Percentiles rank a stretch among this genome's conserved stretches.
These are phyloP conservation scores for Penicillium goetzii DNA, from an alignment of 495 filamentous ascomycete genomes.

Conservation along the genomic window DNA sequence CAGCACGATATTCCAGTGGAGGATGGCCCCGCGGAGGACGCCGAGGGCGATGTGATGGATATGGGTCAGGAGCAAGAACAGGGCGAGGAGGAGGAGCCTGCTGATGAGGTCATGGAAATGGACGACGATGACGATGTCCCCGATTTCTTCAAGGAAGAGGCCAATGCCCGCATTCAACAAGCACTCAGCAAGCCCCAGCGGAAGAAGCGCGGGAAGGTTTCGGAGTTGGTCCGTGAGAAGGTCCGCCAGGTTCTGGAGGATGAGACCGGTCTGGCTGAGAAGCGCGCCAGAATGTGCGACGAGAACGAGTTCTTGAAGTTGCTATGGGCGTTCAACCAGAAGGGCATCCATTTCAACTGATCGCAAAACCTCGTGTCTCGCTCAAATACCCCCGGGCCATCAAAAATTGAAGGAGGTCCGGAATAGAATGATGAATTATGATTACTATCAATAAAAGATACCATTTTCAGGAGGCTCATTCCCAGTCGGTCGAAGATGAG, in stretches of 20 bases:
- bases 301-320: constrained; percentile 86
- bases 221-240: constrained; percentile 77
- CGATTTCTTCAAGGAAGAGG: constrained; percentile 76
- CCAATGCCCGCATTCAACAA: constrained; percentile 47
- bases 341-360: constrained; percentile 92
- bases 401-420: constrained; percentile 17
- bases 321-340: constrained; percentile 79
- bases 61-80: constrained; percentile 44
- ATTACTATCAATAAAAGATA: constrained; percentile 47
- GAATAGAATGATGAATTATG: constrained; percentile 39
- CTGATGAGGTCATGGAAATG: constrained; percentile 57
- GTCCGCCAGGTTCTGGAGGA: constrained; percentile 79
- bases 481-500: constrained; percentile 68
- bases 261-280: constrained; percentile 75
- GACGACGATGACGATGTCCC: constrained; percentile 68
- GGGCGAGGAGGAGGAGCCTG: constrained; percentile 44
- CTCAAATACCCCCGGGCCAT: constrained; percentile 14
- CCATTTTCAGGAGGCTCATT: constrained; percentile 45
- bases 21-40: constrained; percentile 60
- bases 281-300: constrained; percentile 81
- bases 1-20: constrained; percentile 78
- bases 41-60: constrained; percentile 47
- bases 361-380: constrained; percentile 12
- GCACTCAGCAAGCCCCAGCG: constrained; percentile 53
- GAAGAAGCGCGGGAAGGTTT: constrained; percentile 75